phyloP scores from a whole-genome alignment of 1,284 basidiomycete species.

The Puccinia horiana region DNA sequence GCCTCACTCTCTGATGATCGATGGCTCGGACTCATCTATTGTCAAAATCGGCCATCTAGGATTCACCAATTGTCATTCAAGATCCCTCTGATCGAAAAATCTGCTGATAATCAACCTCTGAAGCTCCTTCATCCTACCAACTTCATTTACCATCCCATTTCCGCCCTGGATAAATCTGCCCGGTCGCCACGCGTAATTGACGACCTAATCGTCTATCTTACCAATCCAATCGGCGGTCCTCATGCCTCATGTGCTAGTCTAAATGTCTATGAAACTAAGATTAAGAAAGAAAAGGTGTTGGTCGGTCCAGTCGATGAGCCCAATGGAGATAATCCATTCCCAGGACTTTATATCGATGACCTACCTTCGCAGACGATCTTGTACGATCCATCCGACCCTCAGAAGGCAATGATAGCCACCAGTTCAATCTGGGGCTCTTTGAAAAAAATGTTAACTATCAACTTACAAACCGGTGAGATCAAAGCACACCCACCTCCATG shows the following conservation, averaged over 20 bases:
- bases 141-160: slow-evolving; percentile 59
- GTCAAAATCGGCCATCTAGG: slow-evolving; percentile 67
- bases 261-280: slow-evolving; percentile 55
- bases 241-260: slow-evolving; percentile 67
- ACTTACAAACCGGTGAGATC: slow-evolving; percentile 59
- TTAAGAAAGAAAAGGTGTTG: slow-evolving; percentile 54
- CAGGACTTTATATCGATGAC: slow-evolving; percentile 67
- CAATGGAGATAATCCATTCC: slow-evolving; percentile 61
- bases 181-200: slow-evolving; percentile 65
- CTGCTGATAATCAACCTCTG: slow-evolving; percentile 51
- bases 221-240: slow-evolving; percentile 65
- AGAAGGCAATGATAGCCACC: slow-evolving; percentile 61
- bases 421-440: slow-evolving; percentile 65
- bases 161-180: slow-evolving; percentile 62
- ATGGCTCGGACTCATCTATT: slow-evolving; percentile 67
- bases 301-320: slow-evolving; percentile 62
- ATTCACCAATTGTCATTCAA: slow-evolving; percentile 62
- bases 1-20: slow-evolving; percentile 66
- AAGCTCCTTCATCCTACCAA: slow-evolving; percentile 41
- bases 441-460: slow-evolving; percentile 63
- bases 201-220: slow-evolving; percentile 64
- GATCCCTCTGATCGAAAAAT: background rate
- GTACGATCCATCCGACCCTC: slow-evolving; percentile 51
- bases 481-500: slow-evolving; percentile 50
- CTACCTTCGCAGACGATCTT: slow-evolving; percentile 64